These are phyloP conservation scores for Saksenaea vasiformis DNA, from an alignment of 371 early-diverging fungal genomes.

Conservation along the genomic window DNA sequence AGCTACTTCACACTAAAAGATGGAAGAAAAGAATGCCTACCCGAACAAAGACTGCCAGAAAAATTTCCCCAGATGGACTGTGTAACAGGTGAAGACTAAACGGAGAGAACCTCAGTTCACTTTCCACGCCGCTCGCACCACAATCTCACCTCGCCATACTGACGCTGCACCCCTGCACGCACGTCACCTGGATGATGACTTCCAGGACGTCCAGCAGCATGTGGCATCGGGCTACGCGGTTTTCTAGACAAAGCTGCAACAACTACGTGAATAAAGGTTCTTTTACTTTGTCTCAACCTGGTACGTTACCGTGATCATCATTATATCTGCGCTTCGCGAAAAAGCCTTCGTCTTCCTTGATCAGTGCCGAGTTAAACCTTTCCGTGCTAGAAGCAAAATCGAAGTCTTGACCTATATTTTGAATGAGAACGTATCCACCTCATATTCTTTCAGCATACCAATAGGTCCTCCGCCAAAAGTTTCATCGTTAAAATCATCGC, in stretches of 20 bases:
- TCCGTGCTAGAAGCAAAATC: conserved; percentile 71
- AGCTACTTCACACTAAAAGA: neutral
- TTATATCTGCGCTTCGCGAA: conserved; percentile 34
- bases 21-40: conserved; percentile 7
- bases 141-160: neutral
- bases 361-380: conserved; percentile 49
- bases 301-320: neutral
- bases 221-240: neutral
- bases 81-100: neutral
- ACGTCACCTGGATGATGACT: neutral
- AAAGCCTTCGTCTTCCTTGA: conserved; percentile 60
- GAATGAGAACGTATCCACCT: conserved; percentile 2
- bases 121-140: neutral
- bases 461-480: conserved; percentile 76
- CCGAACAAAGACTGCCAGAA: conserved; percentile 29
- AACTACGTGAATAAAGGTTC: neutral
- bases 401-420: conserved; percentile 62
- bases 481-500: conserved; percentile 81
- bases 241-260: neutral
- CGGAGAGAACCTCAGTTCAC: neutral
- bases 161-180: neutral
- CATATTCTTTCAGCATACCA: conserved; percentile 36
- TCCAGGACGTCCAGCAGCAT: neutral
- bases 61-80: conserved; percentile 51
- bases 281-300: neutral